Evolutionary conservation across 139 green algal species (phyloP).

Genomic region (Gonium pectorale): DNA sequence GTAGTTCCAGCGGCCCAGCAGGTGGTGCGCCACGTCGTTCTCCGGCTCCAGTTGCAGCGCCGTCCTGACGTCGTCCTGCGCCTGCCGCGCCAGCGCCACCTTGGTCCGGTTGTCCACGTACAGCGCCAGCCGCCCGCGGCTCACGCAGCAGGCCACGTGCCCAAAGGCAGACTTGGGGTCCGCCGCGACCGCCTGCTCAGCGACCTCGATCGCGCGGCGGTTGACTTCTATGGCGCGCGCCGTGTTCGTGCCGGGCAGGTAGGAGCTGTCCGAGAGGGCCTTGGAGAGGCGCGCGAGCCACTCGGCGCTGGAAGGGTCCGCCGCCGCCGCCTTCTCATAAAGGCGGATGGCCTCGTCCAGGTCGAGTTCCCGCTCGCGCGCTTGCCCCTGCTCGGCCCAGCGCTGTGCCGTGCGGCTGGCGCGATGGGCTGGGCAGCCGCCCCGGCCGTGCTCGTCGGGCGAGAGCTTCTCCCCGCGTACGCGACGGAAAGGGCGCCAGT

Average conservation of each 20-base stretch:
- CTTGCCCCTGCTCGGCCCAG: slow-evolving; percentile 26
- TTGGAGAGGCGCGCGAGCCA: slow-evolving; percentile 68
- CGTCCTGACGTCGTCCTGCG: slow-evolving; percentile 55
- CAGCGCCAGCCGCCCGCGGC: slow-evolving; percentile 77
- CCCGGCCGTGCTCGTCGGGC: background rate
- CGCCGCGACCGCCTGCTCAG: background rate
- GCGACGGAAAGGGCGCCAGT: slow-evolving; percentile 36
- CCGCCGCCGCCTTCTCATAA: slow-evolving; percentile 64
- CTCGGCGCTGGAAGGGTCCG: slow-evolving; percentile 55
- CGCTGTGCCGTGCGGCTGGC: background rate
- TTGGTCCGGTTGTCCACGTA: slow-evolving; percentile 81
- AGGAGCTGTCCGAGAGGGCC: slow-evolving; percentile 71
- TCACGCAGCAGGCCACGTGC: slow-evolving; percentile 66
- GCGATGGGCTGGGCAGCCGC: background rate
- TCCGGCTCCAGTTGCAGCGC: slow-evolving; percentile 67
- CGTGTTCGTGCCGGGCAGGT: slow-evolving; percentile 48
- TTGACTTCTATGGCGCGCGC: slow-evolving; percentile 68
- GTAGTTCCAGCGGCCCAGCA: slow-evolving; percentile 82
- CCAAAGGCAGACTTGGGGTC: slow-evolving; percentile 23
- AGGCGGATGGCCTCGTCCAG: slow-evolving; percentile 53
- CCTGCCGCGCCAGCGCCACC: slow-evolving; percentile 40
- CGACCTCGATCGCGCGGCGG: slow-evolving; percentile 53
- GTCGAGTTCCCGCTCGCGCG: slow-evolving; percentile 49
- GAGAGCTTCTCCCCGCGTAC: background rate
- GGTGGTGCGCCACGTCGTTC: slow-evolving; percentile 83